These are phyloP conservation scores for Kurtzmaniella quercitrusa DNA, from an alignment of 1,139 yeast species.

Conservation along the genomic window DNA sequence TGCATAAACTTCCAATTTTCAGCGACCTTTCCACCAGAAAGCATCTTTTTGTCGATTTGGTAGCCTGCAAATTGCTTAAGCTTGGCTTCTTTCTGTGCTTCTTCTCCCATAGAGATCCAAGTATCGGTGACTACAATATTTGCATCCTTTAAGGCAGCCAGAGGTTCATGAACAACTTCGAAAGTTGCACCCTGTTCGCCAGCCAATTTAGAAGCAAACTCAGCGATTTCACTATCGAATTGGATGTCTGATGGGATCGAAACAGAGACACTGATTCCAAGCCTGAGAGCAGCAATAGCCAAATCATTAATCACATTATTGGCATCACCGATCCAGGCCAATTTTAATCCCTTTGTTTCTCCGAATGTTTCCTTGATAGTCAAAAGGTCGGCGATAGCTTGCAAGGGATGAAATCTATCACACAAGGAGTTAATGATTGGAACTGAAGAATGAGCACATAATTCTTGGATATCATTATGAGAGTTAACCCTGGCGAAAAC, in stretches of 20 bases:
- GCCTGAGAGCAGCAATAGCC: constrained; percentile 83
- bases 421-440: constrained; percentile 93
- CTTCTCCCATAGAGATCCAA: constrained; percentile 98
- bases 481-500: constrained; percentile 92
- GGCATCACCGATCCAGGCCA: constrained; percentile 96
- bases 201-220: constrained; percentile 47
- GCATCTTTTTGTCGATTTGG: constrained; percentile 72
- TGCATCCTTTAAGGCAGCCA: constrained; percentile 65
- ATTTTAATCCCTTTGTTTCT: constrained; percentile 56
- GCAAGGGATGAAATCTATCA: constrained; percentile 90
- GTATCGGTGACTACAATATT: constrained; percentile 94
- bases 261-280: constrained; percentile 78
- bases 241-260: constrained; percentile 78
- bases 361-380: constrained; percentile 81
- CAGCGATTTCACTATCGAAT: constrained; percentile 55
- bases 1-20: constrained; percentile 89
- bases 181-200: constrained; percentile 55
- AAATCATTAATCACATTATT: constrained; percentile 93
- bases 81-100: constrained; percentile 65
- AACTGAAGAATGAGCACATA: constrained; percentile 72
- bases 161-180: constrained; percentile 69
- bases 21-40: constrained; percentile 52
- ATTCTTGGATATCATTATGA: constrained; percentile 76
- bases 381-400: constrained; percentile 86
- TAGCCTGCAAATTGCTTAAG: constrained; percentile 80